Conservation (phyloP, 768 basidiomycete species). For the Kwoniella heveanensis region DNA sequence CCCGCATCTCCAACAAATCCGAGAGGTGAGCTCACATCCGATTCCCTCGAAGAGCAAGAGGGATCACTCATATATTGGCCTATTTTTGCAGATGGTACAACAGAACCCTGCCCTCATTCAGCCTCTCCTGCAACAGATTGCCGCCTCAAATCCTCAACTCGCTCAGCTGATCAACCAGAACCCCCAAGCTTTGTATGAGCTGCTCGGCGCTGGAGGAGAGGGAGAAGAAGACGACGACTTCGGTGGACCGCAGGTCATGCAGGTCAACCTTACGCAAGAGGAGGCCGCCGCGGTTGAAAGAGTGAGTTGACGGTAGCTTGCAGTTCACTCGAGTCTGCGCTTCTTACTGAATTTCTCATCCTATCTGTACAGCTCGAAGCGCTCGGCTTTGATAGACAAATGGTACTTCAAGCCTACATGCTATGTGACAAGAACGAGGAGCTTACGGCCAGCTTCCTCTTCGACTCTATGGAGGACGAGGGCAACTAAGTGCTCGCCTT, state of each 20-base stretch:
- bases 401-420: conserved; percentile 80
- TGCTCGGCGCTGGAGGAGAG: conserved; percentile 62
- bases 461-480: conserved; percentile 65
- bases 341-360: too few species aligned
- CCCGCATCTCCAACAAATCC: conserved; percentile 72
- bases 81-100: conserved; percentile 61
- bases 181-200: conserved; percentile 68
- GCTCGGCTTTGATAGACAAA: conserved; percentile 81
- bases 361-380: conserved; percentile 66
- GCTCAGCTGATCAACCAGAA: conserved; percentile 70
- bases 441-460: conserved; percentile 88
- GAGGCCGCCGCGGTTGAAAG: conserved; percentile 86
- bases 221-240: conserved; percentile 55
- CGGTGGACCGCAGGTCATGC: conserved; percentile 62
- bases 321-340: too few species aligned
- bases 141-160: conserved; percentile 70
- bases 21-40: conserved; percentile 54
- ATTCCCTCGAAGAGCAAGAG: too few species aligned
- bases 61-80: not conserved
- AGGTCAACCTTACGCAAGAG: conserved; percentile 70
- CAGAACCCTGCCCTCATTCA: conserved; percentile 80
- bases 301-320: conserved; percentile 67
- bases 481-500: not conserved
- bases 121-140: conserved; percentile 80
- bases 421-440: conserved; percentile 94